Conservation (phyloP, 805 yeast species). For the Priceomyces fermenticarens region DNA sequence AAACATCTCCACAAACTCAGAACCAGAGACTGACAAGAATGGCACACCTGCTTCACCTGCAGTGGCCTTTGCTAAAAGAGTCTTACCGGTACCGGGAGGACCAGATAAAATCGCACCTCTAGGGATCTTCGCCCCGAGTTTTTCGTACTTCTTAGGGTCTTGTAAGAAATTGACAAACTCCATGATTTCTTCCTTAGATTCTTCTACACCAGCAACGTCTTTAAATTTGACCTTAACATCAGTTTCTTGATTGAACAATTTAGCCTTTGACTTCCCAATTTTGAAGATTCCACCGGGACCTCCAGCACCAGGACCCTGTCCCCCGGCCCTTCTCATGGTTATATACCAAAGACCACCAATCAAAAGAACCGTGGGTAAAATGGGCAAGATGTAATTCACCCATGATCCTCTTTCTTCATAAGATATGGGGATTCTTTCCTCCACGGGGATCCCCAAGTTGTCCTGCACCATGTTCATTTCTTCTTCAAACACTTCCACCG, state of each 20-base stretch:
- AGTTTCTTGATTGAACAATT: conserved; percentile 76
- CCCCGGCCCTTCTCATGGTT: conserved; percentile 50
- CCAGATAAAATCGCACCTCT: conserved; percentile 93
- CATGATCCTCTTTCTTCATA: conserved; percentile 69
- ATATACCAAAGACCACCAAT: conserved; percentile 77
- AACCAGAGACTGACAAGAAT: conserved; percentile 85
- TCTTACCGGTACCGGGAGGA: conserved; percentile 97
- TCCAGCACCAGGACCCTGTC: conserved; percentile 38
- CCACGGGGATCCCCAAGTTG: conserved; percentile 59
- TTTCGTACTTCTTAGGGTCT: conserved; percentile 80
- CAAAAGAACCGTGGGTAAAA: conserved; percentile 76
- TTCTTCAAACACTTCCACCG: conserved; percentile 80
- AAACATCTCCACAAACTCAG: conserved; percentile 96
- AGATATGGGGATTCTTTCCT: conserved; percentile 72
- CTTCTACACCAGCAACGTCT: conserved; percentile 94
- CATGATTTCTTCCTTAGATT: conserved; percentile 92
- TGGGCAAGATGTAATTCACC: conserved; percentile 60
- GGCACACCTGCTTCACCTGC: conserved; percentile 98
- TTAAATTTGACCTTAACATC: conserved; percentile 78
- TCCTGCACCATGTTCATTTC: conserved; percentile 75
- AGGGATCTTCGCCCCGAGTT: conserved; percentile 89
- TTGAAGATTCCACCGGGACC: conserved; percentile 63
- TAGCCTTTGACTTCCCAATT: conserved; percentile 76
- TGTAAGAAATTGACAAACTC: conserved; percentile 89
- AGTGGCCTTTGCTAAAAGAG: conserved; percentile 87